Evolutionary conservation across 1,139 yeast species (phyloP).

Genomic region (Saccharomycopsis hybrid): DNA sequence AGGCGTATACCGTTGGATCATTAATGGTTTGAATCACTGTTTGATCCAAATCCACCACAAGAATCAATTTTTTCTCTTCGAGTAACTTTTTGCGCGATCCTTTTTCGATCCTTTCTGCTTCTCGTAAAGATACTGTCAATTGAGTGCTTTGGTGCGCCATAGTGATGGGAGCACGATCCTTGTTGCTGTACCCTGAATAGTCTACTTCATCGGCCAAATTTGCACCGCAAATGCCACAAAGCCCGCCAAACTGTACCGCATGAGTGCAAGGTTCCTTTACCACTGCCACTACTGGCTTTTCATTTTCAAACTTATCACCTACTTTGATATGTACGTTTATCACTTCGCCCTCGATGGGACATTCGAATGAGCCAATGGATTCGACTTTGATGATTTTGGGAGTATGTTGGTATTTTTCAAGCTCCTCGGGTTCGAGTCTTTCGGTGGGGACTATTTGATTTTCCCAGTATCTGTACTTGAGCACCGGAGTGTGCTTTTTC

Average conservation of each 20-base stretch:
- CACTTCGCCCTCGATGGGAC: conserved; percentile 74
- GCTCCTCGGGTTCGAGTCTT: conserved; percentile 20
- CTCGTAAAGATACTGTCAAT: conserved; percentile 73
- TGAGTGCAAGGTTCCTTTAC: conserved; percentile 85
- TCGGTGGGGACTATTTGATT: conserved; percentile 17
- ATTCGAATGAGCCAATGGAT: conserved; percentile 62
- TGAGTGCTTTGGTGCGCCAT: conserved; percentile 92
- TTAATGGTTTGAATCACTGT: conserved; percentile 97
- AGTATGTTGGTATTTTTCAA: conserved; percentile 11
- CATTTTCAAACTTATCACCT: conserved; percentile 54
- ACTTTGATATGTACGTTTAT: conserved; percentile 42
- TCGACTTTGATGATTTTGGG: conserved; percentile 19
- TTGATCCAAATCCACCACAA: conserved; percentile 95
- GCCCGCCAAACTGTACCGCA: conserved; percentile 91
- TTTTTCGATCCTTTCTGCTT: conserved; percentile 80
- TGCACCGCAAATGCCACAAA: conserved; percentile 91
- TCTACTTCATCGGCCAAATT: conserved; percentile 78
- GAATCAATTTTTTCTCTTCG: conserved; percentile 61
- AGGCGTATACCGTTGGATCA: conserved; percentile 94
- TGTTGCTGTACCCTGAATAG: conserved; percentile 65
- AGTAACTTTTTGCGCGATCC: conserved; percentile 56
- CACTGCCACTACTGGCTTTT: conserved; percentile 38
- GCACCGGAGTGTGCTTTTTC: conserved; percentile 10
- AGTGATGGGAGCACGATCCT: conserved; percentile 74
- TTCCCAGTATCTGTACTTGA: conserved; percentile 19